phyloP scores from a whole-genome alignment of 306 rosid genomes.

The Gleditsia sinensis region DNA sequence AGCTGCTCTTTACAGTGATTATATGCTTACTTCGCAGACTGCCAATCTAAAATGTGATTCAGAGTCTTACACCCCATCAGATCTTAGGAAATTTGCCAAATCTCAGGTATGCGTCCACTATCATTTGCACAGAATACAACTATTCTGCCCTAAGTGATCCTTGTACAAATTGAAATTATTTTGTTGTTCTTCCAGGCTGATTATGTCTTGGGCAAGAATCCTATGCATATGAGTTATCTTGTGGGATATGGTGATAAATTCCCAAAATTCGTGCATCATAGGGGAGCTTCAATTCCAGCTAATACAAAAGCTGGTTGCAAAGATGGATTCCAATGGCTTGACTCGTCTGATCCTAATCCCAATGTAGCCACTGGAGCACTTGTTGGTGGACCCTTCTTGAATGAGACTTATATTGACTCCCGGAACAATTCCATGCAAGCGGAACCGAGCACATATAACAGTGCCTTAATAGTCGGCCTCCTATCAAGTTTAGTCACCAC shows the following conservation, averaged over 20 bases:
- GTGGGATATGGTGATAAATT: slow-evolving; percentile 84
- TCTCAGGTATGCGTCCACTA: slow-evolving; percentile 68
- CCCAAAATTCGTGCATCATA: slow-evolving; percentile 91
- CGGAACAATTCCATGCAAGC: slow-evolving; percentile 87
- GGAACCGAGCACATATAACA: slow-evolving; percentile 94
- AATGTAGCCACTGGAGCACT: slow-evolving; percentile 91
- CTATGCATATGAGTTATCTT: slow-evolving; percentile 78
- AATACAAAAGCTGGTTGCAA: slow-evolving; percentile 59
- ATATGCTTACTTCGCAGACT: slow-evolving; percentile 81
- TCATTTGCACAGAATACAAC: slow-evolving; percentile 13
- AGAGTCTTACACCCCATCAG: slow-evolving; percentile 59
- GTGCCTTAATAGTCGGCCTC: slow-evolving; percentile 84
- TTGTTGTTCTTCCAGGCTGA: slow-evolving; percentile 61
- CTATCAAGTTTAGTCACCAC: slow-evolving; percentile 90
- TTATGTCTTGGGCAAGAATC: slow-evolving; percentile 89
- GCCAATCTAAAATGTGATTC: slow-evolving; percentile 62
- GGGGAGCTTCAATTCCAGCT: slow-evolving; percentile 93
- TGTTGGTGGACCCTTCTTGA: slow-evolving; percentile 89
- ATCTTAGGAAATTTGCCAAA: slow-evolving; percentile 74
- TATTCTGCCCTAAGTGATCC: slow-evolving; percentile 11
- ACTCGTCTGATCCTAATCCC: slow-evolving; percentile 77
- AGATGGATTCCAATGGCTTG: slow-evolving; percentile 79
- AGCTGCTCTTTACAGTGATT: slow-evolving; percentile 86
- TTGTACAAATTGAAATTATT: slow-evolving; percentile 4
- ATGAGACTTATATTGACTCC: slow-evolving; percentile 69